Evolutionary conservation across 768 basidiomycete genomes (phyloP), one percentile per base, ranked within the genome.

Genomic region (Mycena floridula): DNA sequence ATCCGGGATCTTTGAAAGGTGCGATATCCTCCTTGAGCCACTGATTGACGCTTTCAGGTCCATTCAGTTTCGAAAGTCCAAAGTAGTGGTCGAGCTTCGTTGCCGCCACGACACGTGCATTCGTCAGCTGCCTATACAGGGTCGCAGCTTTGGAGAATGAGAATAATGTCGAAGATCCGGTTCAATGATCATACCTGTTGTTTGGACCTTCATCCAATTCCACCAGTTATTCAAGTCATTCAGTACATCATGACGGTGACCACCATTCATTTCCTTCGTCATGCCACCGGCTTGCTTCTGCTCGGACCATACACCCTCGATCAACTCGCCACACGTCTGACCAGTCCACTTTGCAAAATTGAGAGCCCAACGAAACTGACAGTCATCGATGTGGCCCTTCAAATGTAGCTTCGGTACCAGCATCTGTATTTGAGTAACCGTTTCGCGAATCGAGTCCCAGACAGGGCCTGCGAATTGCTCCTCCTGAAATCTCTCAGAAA

Each of bases 361-460:
- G 22, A 64, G 58, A 9, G 58, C 43, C 27, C 40, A 59, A 1
- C 49, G 30, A 1, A 54, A 45, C 21, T 56, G 52, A 39, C 62
- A 65, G 4, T 23, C 44, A 4, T 52, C 46, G 3, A 50, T 51
- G 43, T 65, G 63, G 20, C 51, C 51, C 16, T 50, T 47, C n/a
- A 65, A 44, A 40, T 65, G 64, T 52, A 59, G 50, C 37, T 60
- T 64, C 0, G 59, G 61, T 8, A 42, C 25, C 20, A 42, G 24
- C 11, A n/a, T 24, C 20, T 9, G 7, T 12, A 20, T n/a, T 12
- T 25, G 11, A 7, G 7, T 20, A 7, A 42, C 25, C 7, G 25
- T 25, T 7, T 42, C 40, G 11, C 12, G 40, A 9, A 30, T 9
- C 9, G n/a, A 30, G n/a, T n/a, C n/a, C n/a, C n/a, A n/a, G n/a